Conservation (phyloP, 1,284 basidiomycete genomes). For the Boletus semigastroideus region DNA sequence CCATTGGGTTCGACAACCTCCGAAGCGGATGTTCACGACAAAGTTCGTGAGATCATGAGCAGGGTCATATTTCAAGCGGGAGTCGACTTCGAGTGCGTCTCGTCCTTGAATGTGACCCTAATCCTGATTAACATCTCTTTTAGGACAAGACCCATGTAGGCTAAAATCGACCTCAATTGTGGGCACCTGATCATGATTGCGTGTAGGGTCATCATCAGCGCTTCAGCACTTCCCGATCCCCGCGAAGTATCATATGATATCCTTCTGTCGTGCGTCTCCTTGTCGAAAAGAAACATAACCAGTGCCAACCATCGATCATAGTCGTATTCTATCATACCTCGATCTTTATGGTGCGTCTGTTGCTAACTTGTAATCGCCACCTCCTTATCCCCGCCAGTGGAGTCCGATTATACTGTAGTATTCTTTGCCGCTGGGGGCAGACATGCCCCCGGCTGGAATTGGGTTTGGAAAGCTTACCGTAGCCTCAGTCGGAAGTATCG, state of each 20-base stretch:
- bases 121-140: conserved; percentile 9
- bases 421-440: conserved; percentile 82
- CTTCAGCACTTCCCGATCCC: conserved; percentile 79
- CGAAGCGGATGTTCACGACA: conserved; percentile 40
- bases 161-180: conserved; percentile 7
- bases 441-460: conserved; percentile 80
- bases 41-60: conserved; percentile 63
- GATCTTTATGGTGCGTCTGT: conserved; percentile 67
- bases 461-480: conserved; percentile 88
- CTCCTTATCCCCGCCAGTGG: conserved; percentile 48
- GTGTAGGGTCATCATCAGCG: conserved; percentile 75
- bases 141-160: conserved; percentile 84
- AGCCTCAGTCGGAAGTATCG: conserved; percentile 80
- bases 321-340: conserved; percentile 72
- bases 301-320: conserved; percentile 29
- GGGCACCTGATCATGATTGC: neutral
- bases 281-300: neutral
- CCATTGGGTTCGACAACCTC: conserved; percentile 10
- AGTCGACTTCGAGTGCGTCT: conserved; percentile 77
- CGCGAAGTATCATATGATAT: conserved; percentile 74
- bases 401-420: conserved; percentile 83
- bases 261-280: conserved; percentile 59
- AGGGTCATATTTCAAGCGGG: conserved; percentile 84
- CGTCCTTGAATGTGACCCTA: neutral
- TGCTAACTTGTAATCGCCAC: neutral